Evolutionary conservation across 2,329 filamentous ascomycete genomes (phyloP).

Genomic region (Diaporthe aspalathi): DNA sequence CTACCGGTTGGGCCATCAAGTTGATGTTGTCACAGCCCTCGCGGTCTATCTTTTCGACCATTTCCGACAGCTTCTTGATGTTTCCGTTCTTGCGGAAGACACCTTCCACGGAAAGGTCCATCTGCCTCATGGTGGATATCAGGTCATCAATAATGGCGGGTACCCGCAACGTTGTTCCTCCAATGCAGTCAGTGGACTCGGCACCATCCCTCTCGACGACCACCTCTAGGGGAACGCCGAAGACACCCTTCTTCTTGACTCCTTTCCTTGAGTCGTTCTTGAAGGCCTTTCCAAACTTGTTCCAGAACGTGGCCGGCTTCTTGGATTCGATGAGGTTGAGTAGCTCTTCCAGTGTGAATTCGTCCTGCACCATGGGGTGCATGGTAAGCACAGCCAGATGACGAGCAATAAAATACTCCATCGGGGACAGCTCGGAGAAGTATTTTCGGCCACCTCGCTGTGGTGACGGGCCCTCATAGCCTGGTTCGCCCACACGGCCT

Average conservation of each 20-base stretch:
- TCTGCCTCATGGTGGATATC: constrained; percentile 93
- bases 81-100: constrained; percentile 99
- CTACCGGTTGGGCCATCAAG: constrained; percentile 87
- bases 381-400: constrained; percentile 95
- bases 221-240: constrained; percentile 87
- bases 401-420: constrained; percentile 97
- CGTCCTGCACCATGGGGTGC: constrained; percentile 88
- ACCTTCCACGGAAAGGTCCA: constrained; percentile 98
- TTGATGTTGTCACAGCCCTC: constrained; percentile 88
- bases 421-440: constrained; percentile 93
- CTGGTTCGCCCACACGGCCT: constrained; percentile 62
- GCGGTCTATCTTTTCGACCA: constrained; percentile 86
- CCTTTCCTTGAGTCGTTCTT: constrained; percentile 83
- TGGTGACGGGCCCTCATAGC: constrained; percentile 64
- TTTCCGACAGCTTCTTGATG: constrained; percentile 90
- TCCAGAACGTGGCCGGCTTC: constrained; percentile 93
- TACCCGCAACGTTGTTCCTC: constrained; percentile 88
- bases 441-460: constrained; percentile 77
- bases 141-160: constrained; percentile 96
- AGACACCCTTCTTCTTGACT: constrained; percentile 92
- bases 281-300: constrained; percentile 96
- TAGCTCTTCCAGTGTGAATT: constrained; percentile 94
- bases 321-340: constrained; percentile 92
- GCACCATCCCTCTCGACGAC: constrained; percentile 94
- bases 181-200: constrained; percentile 97